These are phyloP conservation scores for Fusarium chaquense DNA, from an alignment of 2,329 filamentous ascomycete species.

Conservation along the genomic window DNA sequence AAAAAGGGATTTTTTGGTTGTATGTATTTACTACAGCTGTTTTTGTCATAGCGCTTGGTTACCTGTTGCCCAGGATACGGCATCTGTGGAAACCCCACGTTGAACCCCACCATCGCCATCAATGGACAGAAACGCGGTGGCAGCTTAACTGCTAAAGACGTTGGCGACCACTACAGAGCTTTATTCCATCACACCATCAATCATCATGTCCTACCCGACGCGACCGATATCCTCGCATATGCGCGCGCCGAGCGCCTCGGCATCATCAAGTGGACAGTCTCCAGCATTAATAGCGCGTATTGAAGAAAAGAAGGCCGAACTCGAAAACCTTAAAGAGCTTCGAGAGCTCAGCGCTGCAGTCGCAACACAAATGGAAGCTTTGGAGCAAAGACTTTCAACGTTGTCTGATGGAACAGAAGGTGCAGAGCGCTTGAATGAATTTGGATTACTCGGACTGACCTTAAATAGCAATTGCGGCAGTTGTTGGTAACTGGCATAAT, in stretches of 20 bases:
- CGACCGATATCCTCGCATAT: conserved; percentile 74
- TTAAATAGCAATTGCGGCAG: conserved; percentile 78
- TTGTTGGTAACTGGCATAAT: conserved; percentile 89
- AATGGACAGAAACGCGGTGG: conserved; percentile 30
- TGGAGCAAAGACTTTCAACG: conserved; percentile 82
- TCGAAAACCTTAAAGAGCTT: conserved; percentile 82
- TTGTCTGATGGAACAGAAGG: conserved; percentile 86
- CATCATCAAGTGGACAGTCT: conserved; percentile 70
- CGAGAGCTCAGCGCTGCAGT: conserved; percentile 82
- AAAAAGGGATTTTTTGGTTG: conserved; percentile 45
- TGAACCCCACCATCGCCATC: conserved; percentile 45
- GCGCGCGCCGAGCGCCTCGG: conserved; percentile 69
- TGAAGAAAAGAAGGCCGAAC: conserved; percentile 85
- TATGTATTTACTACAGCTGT: conserved; percentile 53
- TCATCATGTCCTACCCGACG: conserved; percentile 67
- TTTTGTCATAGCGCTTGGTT: conserved; percentile 44
- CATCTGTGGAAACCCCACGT: conserved; percentile 39
- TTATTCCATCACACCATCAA: not conserved
- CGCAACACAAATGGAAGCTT: conserved; percentile 83
- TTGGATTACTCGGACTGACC: conserved; percentile 34
- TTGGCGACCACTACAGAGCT: conserved; percentile 8
- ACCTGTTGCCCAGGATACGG: conserved; percentile 50
- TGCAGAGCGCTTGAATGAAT: conserved; percentile 49
- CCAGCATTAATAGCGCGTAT: conserved; percentile 79
- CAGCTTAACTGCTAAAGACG: conserved; percentile 17